phyloP scores from a whole-genome alignment of 2,329 filamentous ascomycete genomes.

The Coniochaeta sp. region DNA sequence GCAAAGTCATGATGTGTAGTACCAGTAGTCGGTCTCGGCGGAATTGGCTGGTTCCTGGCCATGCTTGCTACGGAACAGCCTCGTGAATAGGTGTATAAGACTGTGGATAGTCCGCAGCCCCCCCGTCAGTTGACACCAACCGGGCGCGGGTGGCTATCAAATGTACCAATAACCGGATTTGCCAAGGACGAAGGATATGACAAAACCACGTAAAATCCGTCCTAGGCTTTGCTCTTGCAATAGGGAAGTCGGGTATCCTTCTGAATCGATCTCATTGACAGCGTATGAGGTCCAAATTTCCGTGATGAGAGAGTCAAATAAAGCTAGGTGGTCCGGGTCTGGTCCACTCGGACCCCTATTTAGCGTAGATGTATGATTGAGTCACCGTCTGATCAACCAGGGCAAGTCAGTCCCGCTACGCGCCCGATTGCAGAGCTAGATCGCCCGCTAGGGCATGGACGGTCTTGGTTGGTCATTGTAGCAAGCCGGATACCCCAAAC shows the following conservation, averaged over 20 bases:
- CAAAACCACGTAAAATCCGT: not conserved
- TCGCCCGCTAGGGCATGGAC: not conserved
- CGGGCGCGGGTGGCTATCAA: not conserved
- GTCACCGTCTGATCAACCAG: not conserved
- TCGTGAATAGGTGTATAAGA: not conserved
- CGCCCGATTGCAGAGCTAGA: not conserved
- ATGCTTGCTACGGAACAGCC: not conserved
- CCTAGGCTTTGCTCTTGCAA: not conserved
- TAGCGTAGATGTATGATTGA: not conserved
- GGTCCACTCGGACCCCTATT: not conserved
- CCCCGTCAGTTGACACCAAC: not conserved
- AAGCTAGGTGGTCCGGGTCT: not conserved
- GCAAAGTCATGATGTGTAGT: constrained; percentile 1
- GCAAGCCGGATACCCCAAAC: not conserved
- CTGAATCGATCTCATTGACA: not conserved
- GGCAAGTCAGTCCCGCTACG: not conserved
- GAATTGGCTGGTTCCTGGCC: not conserved
- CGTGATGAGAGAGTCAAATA: not conserved
- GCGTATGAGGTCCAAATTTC: not conserved
- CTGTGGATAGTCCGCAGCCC: not conserved
- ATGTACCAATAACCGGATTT: not conserved
- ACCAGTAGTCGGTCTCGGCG: not conserved
- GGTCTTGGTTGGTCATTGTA: not conserved
- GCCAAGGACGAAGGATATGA: not conserved
- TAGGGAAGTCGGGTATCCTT: not conserved